Evolutionary conservation across 768 basidiomycete genomes (phyloP).

Genomic region (Collybia nuda): DNA sequence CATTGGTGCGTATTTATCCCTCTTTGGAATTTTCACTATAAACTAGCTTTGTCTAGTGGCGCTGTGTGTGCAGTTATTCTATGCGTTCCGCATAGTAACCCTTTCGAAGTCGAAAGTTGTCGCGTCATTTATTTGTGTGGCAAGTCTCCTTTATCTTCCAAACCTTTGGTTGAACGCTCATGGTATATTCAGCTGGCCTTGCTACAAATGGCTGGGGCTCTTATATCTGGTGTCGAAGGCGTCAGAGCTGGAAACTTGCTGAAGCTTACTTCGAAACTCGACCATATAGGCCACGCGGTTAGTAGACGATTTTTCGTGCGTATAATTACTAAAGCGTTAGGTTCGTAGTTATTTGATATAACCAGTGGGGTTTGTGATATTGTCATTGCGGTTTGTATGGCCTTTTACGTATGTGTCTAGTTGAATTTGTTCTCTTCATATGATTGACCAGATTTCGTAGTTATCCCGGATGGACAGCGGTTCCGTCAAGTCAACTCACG

Average conservation of each 20-base stretch:
- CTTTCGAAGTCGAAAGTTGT: constrained; percentile 20
- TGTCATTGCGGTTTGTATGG: background rate
- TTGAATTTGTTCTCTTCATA: background rate
- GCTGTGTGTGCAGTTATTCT: constrained; percentile 27
- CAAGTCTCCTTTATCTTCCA: background rate
- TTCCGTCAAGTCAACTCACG: background rate
- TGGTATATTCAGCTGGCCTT: background rate
- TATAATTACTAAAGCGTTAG: too few species aligned
- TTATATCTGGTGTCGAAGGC: too few species aligned
- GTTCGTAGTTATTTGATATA: too few species aligned
- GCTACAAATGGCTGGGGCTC: too few species aligned
- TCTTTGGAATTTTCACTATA: background rate
- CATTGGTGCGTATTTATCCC: constrained; percentile 17
- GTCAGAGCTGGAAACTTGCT: too few species aligned
- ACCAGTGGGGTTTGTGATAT: constrained; percentile 16
- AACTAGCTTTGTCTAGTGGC: constrained; percentile 15
- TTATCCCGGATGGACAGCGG: background rate
- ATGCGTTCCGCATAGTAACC: constrained; percentile 27
- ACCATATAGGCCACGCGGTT: constrained; percentile 16
- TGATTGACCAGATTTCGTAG: background rate
- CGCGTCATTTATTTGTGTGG: constrained; percentile 18
- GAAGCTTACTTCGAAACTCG: constrained; percentile 7
- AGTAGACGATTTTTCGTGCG: constrained; percentile 6
- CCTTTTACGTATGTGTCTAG: background rate
- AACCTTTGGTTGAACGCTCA: background rate